phyloP scores from a whole-genome alignment of 2,329 filamentous ascomycete species.

The Bipolaris bicolor region DNA sequence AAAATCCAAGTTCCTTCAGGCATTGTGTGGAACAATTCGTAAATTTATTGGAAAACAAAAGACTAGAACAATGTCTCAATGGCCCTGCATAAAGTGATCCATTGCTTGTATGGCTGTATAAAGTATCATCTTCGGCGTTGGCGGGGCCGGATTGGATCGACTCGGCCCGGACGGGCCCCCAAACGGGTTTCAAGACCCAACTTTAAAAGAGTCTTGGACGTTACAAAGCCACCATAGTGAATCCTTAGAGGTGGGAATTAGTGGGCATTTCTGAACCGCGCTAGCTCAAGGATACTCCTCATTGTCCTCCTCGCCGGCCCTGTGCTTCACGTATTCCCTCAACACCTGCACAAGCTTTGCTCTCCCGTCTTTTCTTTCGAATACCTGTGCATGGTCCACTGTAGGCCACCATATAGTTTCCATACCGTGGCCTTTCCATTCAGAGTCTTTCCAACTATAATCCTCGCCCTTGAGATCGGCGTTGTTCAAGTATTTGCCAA shows the following conservation, averaged over 20 bases:
- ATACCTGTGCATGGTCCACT: slow-evolving; percentile 67
- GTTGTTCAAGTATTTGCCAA: slow-evolving; percentile 63
- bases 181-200: slow-evolving; percentile 1
- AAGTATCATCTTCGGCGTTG: slow-evolving; percentile 21
- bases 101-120: slow-evolving; percentile 8
- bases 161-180: slow-evolving; percentile 29
- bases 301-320: slow-evolving; percentile 12
- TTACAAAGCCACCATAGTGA: background rate
- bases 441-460: slow-evolving; percentile 39
- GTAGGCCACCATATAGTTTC: slow-evolving; percentile 66
- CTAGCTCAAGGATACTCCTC: slow-evolving; percentile 4
- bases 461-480: slow-evolving; percentile 40
- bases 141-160: slow-evolving; percentile 31
- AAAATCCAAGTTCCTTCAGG: slow-evolving; percentile 44
- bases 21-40: slow-evolving; percentile 16
- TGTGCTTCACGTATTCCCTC: slow-evolving; percentile 31
- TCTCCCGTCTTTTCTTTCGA: slow-evolving; percentile 36
- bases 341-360: slow-evolving; percentile 34
- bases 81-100: background rate
- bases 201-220: background rate
- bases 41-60: background rate
- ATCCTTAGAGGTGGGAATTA: background rate
- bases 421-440: slow-evolving; percentile 53
- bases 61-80: background rate
- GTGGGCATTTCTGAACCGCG: background rate